A percentile compares a stretch with the other conserved stretches of the same genome.
Conservation (phyloP, 139 green algal species). For the Chlamydomonas eustigma region DNA sequence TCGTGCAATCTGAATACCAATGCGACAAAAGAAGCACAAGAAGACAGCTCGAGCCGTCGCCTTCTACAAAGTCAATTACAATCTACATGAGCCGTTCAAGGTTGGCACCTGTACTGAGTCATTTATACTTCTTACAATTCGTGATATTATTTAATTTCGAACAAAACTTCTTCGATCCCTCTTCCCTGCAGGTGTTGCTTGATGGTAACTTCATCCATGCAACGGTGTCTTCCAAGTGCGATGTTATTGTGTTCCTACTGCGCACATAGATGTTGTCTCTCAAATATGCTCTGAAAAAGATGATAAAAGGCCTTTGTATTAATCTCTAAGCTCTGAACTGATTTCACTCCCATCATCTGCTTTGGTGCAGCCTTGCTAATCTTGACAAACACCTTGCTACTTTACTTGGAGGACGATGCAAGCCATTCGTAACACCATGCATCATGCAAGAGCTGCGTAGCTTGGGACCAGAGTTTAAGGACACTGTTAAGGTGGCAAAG, state of each 20-base stretch:
- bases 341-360: neutral
- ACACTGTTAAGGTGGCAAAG: neutral
- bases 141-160: no score
- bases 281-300: no score
- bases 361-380: slow-evolving; percentile 29
- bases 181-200: slow-evolving; percentile 46
- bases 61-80: slow-evolving; percentile 67
- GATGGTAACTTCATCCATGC: slow-evolving; percentile 80
- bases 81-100: slow-evolving; percentile 72
- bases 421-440: slow-evolving; percentile 64
- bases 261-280: no score
- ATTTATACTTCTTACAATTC: no score
- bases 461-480: slow-evolving; percentile 47
- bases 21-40: slow-evolving; percentile 78
- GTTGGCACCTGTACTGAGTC: no score
- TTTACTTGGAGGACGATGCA: slow-evolving; percentile 52
- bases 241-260: no score
- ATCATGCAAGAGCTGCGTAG: slow-evolving; percentile 53
- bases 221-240: slow-evolving; percentile 53
- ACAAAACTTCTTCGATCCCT: neutral
- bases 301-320: no score
- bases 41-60: slow-evolving; percentile 45
- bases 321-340: no score
- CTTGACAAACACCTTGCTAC: slow-evolving; percentile 43
- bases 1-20: no score